A percentile compares a stretch with the other conserved stretches of the same genome.
Conservation (phyloP, 1,139 yeast species). For the Yamadazyma mexicana region DNA sequence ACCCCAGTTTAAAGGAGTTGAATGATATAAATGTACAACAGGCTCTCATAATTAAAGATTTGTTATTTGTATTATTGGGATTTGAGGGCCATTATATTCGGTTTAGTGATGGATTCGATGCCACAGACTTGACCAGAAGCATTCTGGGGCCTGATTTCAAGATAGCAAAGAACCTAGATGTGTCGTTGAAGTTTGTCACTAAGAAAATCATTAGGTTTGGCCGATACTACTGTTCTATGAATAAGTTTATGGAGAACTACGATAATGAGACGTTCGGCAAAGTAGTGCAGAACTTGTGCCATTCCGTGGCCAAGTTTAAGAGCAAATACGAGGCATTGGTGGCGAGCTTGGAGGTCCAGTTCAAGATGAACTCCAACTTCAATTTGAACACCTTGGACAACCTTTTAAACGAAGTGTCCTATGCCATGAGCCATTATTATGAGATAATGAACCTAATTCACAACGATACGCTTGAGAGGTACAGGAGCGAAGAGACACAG, state of each 20-base stretch:
- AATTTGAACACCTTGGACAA: slow-evolving; percentile 37
- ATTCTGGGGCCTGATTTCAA: slow-evolving; percentile 74
- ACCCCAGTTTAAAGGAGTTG: slow-evolving; percentile 45
- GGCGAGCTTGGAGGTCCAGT: slow-evolving; percentile 54
- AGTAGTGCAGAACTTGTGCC: slow-evolving; percentile 73
- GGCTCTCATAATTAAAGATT: slow-evolving; percentile 67
- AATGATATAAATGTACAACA: slow-evolving; percentile 60
- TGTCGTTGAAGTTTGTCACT: slow-evolving; percentile 73
- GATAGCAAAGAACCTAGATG: slow-evolving; percentile 70
- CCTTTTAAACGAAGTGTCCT: slow-evolving; percentile 28
- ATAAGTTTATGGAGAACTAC: slow-evolving; percentile 57
- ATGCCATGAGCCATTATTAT: slow-evolving; percentile 53
- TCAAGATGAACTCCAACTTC: slow-evolving; percentile 40
- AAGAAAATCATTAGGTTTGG: slow-evolving; percentile 63
- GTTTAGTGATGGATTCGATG: slow-evolving; percentile 62
- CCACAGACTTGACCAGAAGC: slow-evolving; percentile 29
- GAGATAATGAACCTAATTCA: slow-evolving; percentile 52
- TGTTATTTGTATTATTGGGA: slow-evolving; percentile 69
- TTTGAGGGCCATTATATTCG: slow-evolving; percentile 78
- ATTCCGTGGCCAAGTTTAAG: slow-evolving; percentile 52
- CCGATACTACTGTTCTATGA: slow-evolving; percentile 56
- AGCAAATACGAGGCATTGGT: slow-evolving; percentile 48
- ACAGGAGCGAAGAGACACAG: slow-evolving; percentile 6
- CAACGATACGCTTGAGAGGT: slow-evolving; percentile 27
- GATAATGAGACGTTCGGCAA: slow-evolving; percentile 60